These are phyloP conservation scores for Beta lomatogona DNA, from an alignment of 179 eudicot genomes.

Conservation along the genomic window DNA sequence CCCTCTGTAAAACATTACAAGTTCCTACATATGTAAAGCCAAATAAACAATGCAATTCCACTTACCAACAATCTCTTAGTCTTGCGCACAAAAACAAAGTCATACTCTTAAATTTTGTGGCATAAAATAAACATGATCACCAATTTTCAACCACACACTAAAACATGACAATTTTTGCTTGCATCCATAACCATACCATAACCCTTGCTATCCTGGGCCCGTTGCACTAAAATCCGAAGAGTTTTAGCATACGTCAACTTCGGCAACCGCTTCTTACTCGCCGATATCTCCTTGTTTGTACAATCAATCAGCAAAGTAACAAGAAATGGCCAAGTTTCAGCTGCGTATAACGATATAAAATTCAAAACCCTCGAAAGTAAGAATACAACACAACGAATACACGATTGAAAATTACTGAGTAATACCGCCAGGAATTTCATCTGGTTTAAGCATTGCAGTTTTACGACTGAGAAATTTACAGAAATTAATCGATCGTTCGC, in stretches of 20 bases:
- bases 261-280: slow-evolving; percentile 77
- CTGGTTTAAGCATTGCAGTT: slow-evolving; percentile 60
- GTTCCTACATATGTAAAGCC: neutral
- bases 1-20: neutral
- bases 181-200: slow-evolving; percentile 19
- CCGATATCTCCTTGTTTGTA: slow-evolving; percentile 60
- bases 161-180: neutral
- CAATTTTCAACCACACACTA: neutral
- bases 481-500: slow-evolving; percentile 66
- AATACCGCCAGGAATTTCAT: slow-evolving; percentile 82
- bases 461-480: slow-evolving; percentile 65
- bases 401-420: neutral
- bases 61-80: neutral
- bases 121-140: neutral
- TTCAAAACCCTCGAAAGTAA: neutral
- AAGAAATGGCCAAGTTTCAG: slow-evolving; percentile 95
- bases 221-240: slow-evolving; percentile 72
- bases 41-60: neutral
- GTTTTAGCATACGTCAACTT: slow-evolving; percentile 80
- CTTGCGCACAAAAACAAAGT: neutral
- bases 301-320: slow-evolving; percentile 63
- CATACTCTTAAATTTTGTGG: neutral
- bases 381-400: neutral
- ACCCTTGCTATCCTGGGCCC: slow-evolving; percentile 64
- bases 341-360: slow-evolving; percentile 37